Evolutionary conservation across 116 monocot species (phyloP), one percentile per base, ranked within the genome.

Genomic region (Dioscorea cayenensis): DNA sequence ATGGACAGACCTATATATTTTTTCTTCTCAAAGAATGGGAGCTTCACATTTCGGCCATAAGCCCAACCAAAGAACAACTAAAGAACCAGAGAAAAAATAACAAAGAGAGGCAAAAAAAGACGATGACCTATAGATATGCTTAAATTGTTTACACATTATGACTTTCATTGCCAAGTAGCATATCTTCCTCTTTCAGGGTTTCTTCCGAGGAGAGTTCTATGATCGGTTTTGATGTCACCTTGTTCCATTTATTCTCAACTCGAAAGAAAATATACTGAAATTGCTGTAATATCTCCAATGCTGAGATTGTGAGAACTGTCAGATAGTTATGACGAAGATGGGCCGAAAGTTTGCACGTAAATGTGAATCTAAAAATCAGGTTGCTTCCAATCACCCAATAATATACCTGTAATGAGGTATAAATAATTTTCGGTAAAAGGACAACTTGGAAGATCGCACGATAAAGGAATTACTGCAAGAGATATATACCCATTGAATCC

Each of bases 201-300:
- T 94, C 87, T 17, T 82, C 87, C 73, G 82, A 61, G 23, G 21
- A 73, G 28, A 94, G 59, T 49, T 94, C 91, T 63, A 85, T 16
- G 66, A 59, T 81, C 16, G 82, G 64, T 65, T 77, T 99, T 4
- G 66, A 49, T n/a, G 77, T 84, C 75, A 91, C 85, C 85, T 99
- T 99, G 78, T 87, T 86, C 94, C 99, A 99, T 67, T 99, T 94
- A 50, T 99, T 99, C 76, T 99, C 94, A 2, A 99, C 91, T 0
- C 99, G 72, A 59, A 99, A 99, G 78, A 99, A 99, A 27, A 99
- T 66, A 94, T 94, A 99, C 64, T 99, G 99, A 62, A 94, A 99
- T 10, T 91, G 88, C 2, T 94, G 79, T 28, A 94, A 71, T 36
- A 99, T 94, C 75, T 99, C 99, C 63, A 91, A 63, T 27, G 94